Evolutionary conservation across 106 monocot genomes (phyloP).

Genomic region (Dendrobium huoshanense): DNA sequence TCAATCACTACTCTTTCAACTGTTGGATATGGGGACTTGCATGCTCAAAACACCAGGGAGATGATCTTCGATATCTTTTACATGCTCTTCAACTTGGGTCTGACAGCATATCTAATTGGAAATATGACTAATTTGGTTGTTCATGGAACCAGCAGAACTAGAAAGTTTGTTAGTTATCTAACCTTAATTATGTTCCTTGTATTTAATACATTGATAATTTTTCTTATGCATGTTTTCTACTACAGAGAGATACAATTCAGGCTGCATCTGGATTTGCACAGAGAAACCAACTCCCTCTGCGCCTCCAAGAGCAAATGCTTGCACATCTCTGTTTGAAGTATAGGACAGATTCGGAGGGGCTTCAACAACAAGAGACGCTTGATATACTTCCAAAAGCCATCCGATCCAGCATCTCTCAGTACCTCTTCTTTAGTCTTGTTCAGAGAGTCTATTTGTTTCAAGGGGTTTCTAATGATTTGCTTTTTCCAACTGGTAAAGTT

Average conservation of each 20-base stretch:
- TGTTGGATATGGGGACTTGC: constrained; percentile 92
- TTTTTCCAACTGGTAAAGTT: constrained; percentile 77
- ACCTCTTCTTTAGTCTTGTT: constrained; percentile 30
- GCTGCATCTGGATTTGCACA: constrained; percentile 83
- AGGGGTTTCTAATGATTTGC: constrained; percentile 70
- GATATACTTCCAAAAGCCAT: constrained; percentile 91
- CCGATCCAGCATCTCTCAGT: constrained; percentile 64
- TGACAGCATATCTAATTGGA: constrained; percentile 90
- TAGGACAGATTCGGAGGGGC: constrained; percentile 82
- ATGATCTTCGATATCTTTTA: constrained; percentile 76
- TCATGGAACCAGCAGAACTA: constrained; percentile 81
- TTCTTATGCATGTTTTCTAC: background rate
- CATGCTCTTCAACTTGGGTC: constrained; percentile 93
- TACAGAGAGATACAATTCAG: constrained; percentile 92
- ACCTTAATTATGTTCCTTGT: too few relatives aligned
- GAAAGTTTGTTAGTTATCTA: constrained; percentile 59
- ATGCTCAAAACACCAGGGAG: constrained; percentile 73
- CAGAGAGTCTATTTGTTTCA: constrained; percentile 68
- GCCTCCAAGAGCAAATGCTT: constrained; percentile 83
- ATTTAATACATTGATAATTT: too few relatives aligned
- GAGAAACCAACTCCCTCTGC: constrained; percentile 63
- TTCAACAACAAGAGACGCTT: constrained; percentile 89
- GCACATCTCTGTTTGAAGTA: constrained; percentile 81
- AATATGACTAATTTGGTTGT: constrained; percentile 97
- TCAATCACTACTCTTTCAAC: constrained; percentile 95